A percentile compares a stretch with the other conserved stretches of the same genome.
Conservation (phyloP, 2,329 filamentous ascomycete species). For the Beauveria brongniartii region DNA sequence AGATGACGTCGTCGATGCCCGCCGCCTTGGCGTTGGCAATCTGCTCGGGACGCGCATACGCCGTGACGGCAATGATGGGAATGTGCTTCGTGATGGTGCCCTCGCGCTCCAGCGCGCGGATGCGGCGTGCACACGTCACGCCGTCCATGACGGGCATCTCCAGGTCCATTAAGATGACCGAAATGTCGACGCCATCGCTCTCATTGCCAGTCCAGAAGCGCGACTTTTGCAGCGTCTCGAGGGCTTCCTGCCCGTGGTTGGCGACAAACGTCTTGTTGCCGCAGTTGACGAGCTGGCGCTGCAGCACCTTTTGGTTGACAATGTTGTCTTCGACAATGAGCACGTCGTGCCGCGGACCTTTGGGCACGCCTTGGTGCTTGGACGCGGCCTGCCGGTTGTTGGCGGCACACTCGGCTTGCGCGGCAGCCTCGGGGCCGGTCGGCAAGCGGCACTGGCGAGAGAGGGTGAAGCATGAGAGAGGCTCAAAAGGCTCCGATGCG, state of each 20-base stretch:
- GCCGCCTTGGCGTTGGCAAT: constrained; percentile 62
- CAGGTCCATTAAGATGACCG: constrained; percentile 70
- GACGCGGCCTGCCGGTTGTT: background rate
- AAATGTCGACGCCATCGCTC: constrained; percentile 43
- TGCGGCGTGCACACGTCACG: constrained; percentile 61
- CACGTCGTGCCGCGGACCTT: constrained; percentile 39
- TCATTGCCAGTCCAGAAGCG: constrained; percentile 46
- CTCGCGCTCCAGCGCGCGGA: constrained; percentile 58
- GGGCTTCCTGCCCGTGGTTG: constrained; percentile 56
- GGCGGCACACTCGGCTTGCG: background rate
- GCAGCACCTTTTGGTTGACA: constrained; percentile 57
- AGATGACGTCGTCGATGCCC: constrained; percentile 71
- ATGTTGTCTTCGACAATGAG: constrained; percentile 62
- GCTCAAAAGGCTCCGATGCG: constrained; percentile 30
- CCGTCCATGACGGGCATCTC: constrained; percentile 84
- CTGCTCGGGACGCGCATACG: constrained; percentile 69
- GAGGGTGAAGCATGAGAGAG: constrained; percentile 25
- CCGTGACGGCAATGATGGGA: constrained; percentile 78
- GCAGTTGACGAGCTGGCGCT: constrained; percentile 51
- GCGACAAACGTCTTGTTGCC: constrained; percentile 55
- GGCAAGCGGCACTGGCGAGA: constrained; percentile 8
- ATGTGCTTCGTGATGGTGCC: constrained; percentile 56
- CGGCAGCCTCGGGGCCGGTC: constrained; percentile 11
- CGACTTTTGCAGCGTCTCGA: constrained; percentile 48
- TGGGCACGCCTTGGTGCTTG: constrained; percentile 12